Evolutionary conservation across 345 rosid genomes (phyloP).

Genomic region (Eucalyptus cladocalyx): DNA sequence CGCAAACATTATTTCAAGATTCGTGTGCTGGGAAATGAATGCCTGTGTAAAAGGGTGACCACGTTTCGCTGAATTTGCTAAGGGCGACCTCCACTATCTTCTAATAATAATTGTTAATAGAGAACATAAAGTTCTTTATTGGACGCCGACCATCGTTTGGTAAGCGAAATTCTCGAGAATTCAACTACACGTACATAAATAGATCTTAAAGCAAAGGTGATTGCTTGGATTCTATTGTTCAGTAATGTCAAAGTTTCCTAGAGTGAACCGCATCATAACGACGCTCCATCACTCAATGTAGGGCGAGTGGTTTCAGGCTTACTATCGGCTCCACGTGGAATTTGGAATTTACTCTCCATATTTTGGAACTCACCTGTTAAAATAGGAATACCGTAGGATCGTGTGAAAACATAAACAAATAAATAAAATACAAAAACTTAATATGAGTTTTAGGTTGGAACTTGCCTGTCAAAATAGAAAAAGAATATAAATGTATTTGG

Average conservation of each 20-base stretch:
- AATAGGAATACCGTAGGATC: rapidly evolving
- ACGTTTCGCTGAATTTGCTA: neutral
- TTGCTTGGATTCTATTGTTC: neutral
- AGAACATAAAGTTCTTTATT: neutral
- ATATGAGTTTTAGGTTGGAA: rapidly evolving
- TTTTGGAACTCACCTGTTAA: too few species aligned
- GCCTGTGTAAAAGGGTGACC: neutral
- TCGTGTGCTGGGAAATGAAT: neutral
- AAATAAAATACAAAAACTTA: too few species aligned
- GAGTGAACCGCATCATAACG: rapidly evolving
- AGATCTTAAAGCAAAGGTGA: neutral
- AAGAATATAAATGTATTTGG: too few species aligned
- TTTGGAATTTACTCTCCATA: too few species aligned
- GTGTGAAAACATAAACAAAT: too few species aligned
- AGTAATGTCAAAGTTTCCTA: neutral
- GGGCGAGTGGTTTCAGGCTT: too few species aligned
- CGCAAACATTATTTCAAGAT: neutral
- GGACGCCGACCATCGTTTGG: neutral
- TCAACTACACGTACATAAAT: neutral
- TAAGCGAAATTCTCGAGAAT: neutral
- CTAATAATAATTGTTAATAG: neutral
- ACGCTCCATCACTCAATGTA: too few species aligned
- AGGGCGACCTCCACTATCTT: neutral
- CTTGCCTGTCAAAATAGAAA: rapidly evolving
- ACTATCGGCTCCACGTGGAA: too few species aligned